Evolutionary conservation across 2,329 filamentous ascomycete genomes (phyloP).

Genomic region (Pseudophaeomoniella oleicola): DNA sequence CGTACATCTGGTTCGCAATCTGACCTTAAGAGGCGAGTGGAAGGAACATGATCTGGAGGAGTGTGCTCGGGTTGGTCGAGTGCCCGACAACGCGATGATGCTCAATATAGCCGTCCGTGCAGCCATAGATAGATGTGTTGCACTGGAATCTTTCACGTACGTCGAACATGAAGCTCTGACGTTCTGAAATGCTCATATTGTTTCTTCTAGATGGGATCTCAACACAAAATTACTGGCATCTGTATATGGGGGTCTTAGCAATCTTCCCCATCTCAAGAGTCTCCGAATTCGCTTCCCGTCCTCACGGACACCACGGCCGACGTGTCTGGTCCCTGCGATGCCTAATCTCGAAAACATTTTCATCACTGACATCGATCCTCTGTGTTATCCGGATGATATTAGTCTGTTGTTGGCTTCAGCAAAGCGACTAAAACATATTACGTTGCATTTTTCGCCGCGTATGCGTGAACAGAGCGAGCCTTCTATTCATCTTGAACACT

Average conservation of each 20-base stretch:
- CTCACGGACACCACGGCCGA: conserved; percentile 41
- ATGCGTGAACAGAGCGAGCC: conserved; percentile 46
- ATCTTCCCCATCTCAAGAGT: conserved; percentile 33
- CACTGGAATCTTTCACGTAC: conserved; percentile 37
- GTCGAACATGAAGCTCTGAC: conserved; percentile 9
- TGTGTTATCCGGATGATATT: conserved; percentile 51
- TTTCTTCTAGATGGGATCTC: conserved; percentile 38
- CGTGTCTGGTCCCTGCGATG: conserved; percentile 40
- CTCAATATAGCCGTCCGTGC: conserved; percentile 45
- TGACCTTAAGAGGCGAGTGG: conserved; percentile 42
- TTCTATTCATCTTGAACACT: conserved; percentile 37
- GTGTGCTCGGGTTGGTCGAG: conserved; percentile 39
- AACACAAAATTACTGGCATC: conserved; percentile 45
- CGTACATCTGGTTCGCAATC: conserved; percentile 35
- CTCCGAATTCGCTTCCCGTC: conserved; percentile 43
- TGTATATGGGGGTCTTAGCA: conserved; percentile 41
- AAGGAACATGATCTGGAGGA: conserved; percentile 45
- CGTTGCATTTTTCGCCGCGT: conserved; percentile 45
- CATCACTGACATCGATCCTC: conserved; percentile 45
- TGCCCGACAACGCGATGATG: conserved; percentile 51
- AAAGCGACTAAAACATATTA: conserved; percentile 38
- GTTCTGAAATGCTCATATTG: no score
- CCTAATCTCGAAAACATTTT: conserved; percentile 38
- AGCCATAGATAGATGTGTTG: conserved; percentile 43
- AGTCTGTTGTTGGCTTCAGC: conserved; percentile 39